A percentile compares a stretch with the other conserved stretches of the same genome.
Conservation (phyloP, 2,329 filamentous ascomycete species). For the Chaetothyriales sp. region DNA sequence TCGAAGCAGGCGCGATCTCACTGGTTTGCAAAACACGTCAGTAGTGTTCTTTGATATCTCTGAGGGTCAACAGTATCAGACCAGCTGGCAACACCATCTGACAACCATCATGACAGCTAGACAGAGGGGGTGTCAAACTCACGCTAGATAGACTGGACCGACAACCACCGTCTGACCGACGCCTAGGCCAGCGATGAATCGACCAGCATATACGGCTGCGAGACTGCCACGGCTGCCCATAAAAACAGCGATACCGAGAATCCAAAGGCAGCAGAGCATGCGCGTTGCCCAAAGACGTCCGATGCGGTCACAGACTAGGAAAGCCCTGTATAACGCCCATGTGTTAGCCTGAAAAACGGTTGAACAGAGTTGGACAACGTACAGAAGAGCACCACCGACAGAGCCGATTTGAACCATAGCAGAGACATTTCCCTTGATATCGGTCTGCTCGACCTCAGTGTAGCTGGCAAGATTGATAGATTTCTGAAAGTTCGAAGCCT, state of each 20-base stretch:
- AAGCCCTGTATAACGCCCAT: constrained; percentile 14
- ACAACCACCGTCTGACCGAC: constrained; percentile 30
- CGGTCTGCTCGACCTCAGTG: constrained; percentile 18
- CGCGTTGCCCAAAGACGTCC: constrained; percentile 19
- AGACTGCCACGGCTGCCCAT: constrained; percentile 22
- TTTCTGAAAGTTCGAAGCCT: constrained; percentile 16
- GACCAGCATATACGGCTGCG: constrained; percentile 29
- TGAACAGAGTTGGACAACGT: neutral
- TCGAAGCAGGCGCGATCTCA: constrained; percentile 52
- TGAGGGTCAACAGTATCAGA: too few relatives aligned
- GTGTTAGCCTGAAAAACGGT: constrained; percentile 8
- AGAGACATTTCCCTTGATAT: constrained; percentile 24
- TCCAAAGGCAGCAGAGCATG: constrained; percentile 14
- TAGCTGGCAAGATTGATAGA: constrained; percentile 11
- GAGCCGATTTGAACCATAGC: constrained; percentile 28
- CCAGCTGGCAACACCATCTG: neutral
- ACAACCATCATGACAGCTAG: too few relatives aligned
- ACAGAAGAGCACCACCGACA: constrained; percentile 22
- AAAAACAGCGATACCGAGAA: constrained; percentile 20
- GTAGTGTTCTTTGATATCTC: neutral
- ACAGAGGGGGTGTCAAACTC: neutral
- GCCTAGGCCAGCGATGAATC: constrained; percentile 31
- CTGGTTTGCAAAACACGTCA: constrained; percentile 32
- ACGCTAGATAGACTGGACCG: constrained; percentile 42
- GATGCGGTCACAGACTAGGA: constrained; percentile 18